Evolutionary conservation across 768 basidiomycete species (phyloP).

Genomic region (Leccinum disarticulatum): DNA sequence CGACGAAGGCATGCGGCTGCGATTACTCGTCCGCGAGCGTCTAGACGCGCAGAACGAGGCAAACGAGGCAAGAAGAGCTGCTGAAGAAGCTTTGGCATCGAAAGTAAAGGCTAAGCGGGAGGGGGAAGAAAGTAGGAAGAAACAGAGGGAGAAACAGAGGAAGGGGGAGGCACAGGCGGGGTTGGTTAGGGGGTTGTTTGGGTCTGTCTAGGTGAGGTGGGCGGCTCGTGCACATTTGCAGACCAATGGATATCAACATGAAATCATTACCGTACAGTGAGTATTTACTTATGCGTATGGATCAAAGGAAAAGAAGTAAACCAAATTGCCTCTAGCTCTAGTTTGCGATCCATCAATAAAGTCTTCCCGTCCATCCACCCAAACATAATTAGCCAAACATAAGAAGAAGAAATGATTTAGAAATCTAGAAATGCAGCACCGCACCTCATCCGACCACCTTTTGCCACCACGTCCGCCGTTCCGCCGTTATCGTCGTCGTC

Average conservation of each 20-base stretch:
- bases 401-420: not conserved
- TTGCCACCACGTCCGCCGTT: conserved; percentile 33
- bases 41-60: conserved; percentile 22
- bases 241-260: not conserved
- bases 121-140: conserved; percentile 8
- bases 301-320: not conserved
- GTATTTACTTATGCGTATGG: not conserved
- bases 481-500: conserved; percentile 1
- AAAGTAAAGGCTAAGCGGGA: conserved; percentile 11
- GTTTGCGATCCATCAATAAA: not conserved
- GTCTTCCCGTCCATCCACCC: not conserved
- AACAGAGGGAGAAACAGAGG: conserved; percentile 2
- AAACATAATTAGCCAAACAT: not conserved
- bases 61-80: conserved; percentile 17
- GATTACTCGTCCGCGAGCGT: conserved; percentile 39
- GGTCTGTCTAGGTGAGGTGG: not conserved
- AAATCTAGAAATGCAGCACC: not conserved
- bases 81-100: conserved; percentile 21
- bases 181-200: conserved; percentile 22
- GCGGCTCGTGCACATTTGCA: too few species aligned
- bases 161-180: conserved; percentile 5
- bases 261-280: not conserved
- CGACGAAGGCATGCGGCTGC: conserved; percentile 45
- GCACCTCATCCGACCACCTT: conserved; percentile 24
- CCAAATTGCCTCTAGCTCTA: not conserved